Percentiles rank a stretch among this genome's conserved stretches.
Evolutionary conservation across 768 basidiomycete genomes (phyloP).

Genomic region (Collybiopsis luxurians): DNA sequence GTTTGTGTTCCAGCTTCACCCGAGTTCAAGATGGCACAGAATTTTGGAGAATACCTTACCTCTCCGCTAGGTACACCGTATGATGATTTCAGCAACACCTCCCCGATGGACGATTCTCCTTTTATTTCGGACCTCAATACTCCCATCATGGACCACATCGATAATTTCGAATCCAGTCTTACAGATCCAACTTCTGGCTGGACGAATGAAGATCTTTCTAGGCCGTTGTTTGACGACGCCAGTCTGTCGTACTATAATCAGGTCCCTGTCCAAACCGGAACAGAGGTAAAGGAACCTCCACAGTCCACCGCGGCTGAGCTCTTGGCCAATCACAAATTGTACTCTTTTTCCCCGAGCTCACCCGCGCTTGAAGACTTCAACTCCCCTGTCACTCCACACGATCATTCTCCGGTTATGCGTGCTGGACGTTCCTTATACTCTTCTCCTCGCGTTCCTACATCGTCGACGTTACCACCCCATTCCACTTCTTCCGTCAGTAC

Average conservation of each 20-base stretch:
- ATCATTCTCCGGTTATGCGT: neutral
- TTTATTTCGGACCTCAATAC: constrained; percentile 5
- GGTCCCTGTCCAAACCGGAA: neutral
- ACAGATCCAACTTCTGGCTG: neutral
- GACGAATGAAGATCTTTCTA: neutral
- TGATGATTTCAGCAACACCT: constrained; percentile 2
- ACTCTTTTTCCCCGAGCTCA: constrained; percentile 49
- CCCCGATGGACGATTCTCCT: constrained; percentile 9
- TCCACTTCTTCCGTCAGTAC: constrained; percentile 26
- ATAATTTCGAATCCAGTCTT: constrained; percentile 3
- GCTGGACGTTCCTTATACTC: constrained; percentile 16
- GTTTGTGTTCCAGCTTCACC: neutral
- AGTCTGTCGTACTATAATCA: neutral
- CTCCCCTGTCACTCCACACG: constrained; percentile 17
- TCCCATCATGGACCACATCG: constrained; percentile 7
- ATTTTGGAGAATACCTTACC: constrained; percentile 1
- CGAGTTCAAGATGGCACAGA: neutral
- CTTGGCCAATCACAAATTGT: constrained; percentile 22
- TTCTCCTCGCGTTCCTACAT: constrained; percentile 23
- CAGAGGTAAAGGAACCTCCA: neutral
- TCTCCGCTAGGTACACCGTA: constrained; percentile 7
- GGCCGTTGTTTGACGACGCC: constrained; percentile 1
- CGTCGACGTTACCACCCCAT: constrained; percentile 11
- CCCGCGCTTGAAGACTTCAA: constrained; percentile 42
- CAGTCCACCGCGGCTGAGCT: neutral